A percentile compares a stretch with the other conserved stretches of the same genome.
Conservation (phyloP, 139 green algal genomes). For the Chlorella sp. region DNA sequence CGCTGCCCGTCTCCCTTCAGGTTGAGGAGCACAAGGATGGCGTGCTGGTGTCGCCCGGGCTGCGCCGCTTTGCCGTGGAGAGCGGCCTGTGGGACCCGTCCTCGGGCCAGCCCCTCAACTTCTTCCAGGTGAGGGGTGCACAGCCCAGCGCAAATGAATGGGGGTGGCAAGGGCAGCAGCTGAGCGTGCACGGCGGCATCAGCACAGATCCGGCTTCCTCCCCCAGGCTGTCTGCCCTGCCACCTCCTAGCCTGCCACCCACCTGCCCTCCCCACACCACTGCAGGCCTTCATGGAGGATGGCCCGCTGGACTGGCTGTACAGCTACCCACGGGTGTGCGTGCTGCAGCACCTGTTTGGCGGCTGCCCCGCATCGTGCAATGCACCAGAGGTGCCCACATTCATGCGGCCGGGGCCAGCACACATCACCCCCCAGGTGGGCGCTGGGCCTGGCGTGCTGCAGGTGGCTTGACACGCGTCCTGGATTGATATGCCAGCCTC, state of each 20-base stretch:
- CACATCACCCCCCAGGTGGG: too few species aligned
- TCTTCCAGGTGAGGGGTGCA: not conserved
- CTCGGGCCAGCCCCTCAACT: constrained; percentile 21
- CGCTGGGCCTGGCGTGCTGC: too few species aligned
- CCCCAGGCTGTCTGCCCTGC: too few species aligned
- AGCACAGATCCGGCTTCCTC: too few species aligned
- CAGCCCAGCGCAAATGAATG: too few species aligned
- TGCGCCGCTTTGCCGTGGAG: not conserved
- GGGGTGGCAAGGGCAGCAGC: too few species aligned
- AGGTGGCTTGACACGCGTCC: too few species aligned
- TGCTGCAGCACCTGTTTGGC: constrained; percentile 27
- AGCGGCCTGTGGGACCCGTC: constrained; percentile 23
- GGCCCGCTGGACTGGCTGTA: constrained; percentile 5
- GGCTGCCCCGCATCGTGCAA: not conserved
- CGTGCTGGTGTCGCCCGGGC: constrained; percentile 14
- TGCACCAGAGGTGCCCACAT: not conserved
- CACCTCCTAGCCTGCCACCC: too few species aligned
- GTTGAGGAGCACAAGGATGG: not conserved
- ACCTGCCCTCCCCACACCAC: too few species aligned
- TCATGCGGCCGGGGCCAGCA: not conserved
- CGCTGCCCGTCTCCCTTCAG: constrained; percentile 4
- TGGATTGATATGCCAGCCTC: too few species aligned
- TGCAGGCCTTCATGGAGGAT: constrained; percentile 25
- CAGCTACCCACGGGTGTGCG: constrained; percentile 17
- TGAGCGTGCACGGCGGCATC: too few species aligned